These are phyloP conservation scores for Nakazawaea molendinolei DNA, from an alignment of 805 yeast genomes.

Conservation along the genomic window DNA sequence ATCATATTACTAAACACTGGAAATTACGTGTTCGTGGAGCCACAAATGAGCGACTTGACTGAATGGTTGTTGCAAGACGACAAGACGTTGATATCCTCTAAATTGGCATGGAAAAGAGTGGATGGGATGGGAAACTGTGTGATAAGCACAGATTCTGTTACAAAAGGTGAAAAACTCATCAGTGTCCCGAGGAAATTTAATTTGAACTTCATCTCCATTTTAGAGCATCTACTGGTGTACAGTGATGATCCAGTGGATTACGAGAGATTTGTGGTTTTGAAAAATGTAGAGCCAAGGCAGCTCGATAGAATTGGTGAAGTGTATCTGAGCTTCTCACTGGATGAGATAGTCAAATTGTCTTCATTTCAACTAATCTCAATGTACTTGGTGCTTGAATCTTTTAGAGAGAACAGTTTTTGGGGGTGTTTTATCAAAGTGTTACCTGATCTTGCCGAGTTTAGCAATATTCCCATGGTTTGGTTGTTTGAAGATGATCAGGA, in stretches of 20 bases:
- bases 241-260: constrained; percentile 20
- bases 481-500: constrained; percentile 22
- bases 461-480: constrained; percentile 62
- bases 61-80: constrained; percentile 26
- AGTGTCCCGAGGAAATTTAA: constrained; percentile 52
- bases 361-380: constrained; percentile 57
- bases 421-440: constrained; percentile 57
- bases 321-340: constrained; percentile 25
- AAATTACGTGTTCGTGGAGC: too few relatives aligned
- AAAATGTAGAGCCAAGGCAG: neutral
- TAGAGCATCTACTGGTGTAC: constrained; percentile 34
- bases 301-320: constrained; percentile 20
- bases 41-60: constrained; percentile 18
- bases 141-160: constrained; percentile 33
- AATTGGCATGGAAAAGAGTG: constrained; percentile 34
- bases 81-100: constrained; percentile 29
- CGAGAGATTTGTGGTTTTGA: neutral
- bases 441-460: constrained; percentile 51
- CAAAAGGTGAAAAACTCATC: constrained; percentile 37
- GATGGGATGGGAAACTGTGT: constrained; percentile 60
- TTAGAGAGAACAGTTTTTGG: constrained; percentile 51
- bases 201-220: constrained; percentile 49
- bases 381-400: constrained; percentile 39
- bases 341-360: constrained; percentile 34
- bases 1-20: too few relatives aligned